These are phyloP conservation scores for Cryptococcus sp. DNA, from an alignment of 1,284 basidiomycete genomes.

Conservation along the genomic window DNA sequence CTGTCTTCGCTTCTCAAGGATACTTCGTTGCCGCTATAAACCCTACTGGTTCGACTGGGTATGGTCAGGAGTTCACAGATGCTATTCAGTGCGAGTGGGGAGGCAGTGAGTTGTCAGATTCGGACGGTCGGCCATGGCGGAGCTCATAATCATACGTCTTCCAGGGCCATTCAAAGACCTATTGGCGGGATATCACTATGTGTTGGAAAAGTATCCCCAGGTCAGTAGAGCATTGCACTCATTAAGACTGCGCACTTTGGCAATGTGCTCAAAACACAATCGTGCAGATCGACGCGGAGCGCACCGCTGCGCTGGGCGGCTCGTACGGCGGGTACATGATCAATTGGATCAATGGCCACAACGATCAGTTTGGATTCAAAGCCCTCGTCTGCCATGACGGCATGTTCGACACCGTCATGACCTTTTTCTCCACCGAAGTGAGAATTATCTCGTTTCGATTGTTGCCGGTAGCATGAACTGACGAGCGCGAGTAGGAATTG, in stretches of 20 bases:
- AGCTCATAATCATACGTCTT: no score
- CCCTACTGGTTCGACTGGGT: slow-evolving; percentile 83
- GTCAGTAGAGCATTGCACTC: slow-evolving; percentile 47
- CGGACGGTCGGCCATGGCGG: no score
- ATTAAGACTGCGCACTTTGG: not conserved
- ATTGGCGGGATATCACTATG: slow-evolving; percentile 71
- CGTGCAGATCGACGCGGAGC: slow-evolving; percentile 70
- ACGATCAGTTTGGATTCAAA: slow-evolving; percentile 78
- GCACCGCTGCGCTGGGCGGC: slow-evolving; percentile 66
- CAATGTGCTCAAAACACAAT: not conserved
- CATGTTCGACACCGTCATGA: slow-evolving; percentile 61
- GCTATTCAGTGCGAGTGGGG: slow-evolving; percentile 57
- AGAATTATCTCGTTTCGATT: slow-evolving; percentile 6
- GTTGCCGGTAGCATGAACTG: not conserved
- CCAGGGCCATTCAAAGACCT: slow-evolving; percentile 77
- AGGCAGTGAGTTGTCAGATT: slow-evolving; percentile 38
- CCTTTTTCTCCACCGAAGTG: slow-evolving; percentile 71
- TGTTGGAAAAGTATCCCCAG: slow-evolving; percentile 70
- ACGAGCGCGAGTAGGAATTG: slow-evolving; percentile 27
- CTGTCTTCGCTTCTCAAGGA: slow-evolving; percentile 58
- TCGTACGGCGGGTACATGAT: slow-evolving; percentile 56
- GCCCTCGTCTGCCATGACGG: slow-evolving; percentile 85
- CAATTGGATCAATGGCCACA: slow-evolving; percentile 93
- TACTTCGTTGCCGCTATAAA: slow-evolving; percentile 84
- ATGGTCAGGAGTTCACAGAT: slow-evolving; percentile 85